Conservation (phyloP, 192 early-diverging fungal genomes). For the Linnemannia elongata region DNA sequence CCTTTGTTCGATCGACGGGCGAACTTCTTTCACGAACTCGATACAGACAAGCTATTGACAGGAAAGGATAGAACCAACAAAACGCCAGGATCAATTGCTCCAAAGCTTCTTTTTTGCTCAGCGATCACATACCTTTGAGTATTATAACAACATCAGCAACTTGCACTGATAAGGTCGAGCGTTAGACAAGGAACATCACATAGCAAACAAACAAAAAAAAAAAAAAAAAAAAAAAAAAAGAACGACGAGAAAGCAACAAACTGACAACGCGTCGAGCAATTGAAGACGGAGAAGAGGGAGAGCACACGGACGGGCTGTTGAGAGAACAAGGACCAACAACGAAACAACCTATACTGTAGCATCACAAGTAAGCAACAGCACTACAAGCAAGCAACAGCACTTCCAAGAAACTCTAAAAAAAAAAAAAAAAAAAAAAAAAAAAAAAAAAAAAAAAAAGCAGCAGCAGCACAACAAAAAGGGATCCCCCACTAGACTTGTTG, state of each 20-base stretch:
- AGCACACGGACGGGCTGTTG: too few relatives aligned
- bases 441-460: too few relatives aligned
- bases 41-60: not conserved
- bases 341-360: not conserved
- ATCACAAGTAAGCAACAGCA: not conserved
- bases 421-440: too few relatives aligned
- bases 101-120: not conserved
- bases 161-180: not conserved
- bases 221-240: constrained; percentile 17
- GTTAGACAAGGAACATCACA: not conserved
- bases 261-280: not conserved
- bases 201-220: too few relatives aligned
- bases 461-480: not conserved
- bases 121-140: not conserved
- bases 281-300: not conserved
- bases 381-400: not conserved
- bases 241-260: not conserved
- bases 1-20: not conserved
- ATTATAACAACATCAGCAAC: too few relatives aligned
- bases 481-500: not conserved
- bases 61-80: not conserved
- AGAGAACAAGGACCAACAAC: not conserved
- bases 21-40: not conserved
- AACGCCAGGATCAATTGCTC: not conserved
- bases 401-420: too few relatives aligned